Evolutionary conservation across 176 grass and related monocot genomes (phyloP), one percentile per base, ranked within the genome.

Genomic region (Otatea glauca): DNA sequence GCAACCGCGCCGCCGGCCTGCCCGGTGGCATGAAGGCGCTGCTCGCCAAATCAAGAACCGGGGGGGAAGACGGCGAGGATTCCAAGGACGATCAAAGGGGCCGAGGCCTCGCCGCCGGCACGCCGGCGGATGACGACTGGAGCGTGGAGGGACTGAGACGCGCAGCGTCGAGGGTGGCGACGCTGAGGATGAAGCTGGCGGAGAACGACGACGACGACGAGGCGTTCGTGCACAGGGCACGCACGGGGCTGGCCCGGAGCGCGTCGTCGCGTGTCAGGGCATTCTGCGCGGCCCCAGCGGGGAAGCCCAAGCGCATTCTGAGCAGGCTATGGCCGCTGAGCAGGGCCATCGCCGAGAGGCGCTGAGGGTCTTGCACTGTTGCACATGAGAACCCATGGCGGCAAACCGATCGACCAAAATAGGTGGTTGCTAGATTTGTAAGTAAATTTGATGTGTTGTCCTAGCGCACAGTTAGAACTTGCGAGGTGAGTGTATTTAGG

Each of bases 161-260:
- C 68, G 61, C 81, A 59, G 79, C 89, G 14, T 81, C 90, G 51
- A 94, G 89, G 87, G 53, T 83, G 13, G 55, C 86, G 5, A 90
- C 94, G 12, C 89, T 97, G 37, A 70, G 75, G 87, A 94, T 90
- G 94, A 94, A 82, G 85, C 89, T 94, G 76, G 92, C 83, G 13
- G 89, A 96, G 63, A 29, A 29, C 29, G 93, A 80, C 1, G 83
- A 74, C 18, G 84, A 76, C 13, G 88, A 85, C 74, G 94, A 86
- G 14, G 75, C 83, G 64, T 85, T 94, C 85, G 91, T 94, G 66
- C 94, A 71, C 42, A 47, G 61, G 25, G 67, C 92, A 0, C 75
- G 83, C 10, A 51, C 75, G 18, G 85, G 85, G 42, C 67, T 94
- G 3, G 48, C 76, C 27, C 62, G 92, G 87, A 97, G 81, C 66